phyloP scores from a whole-genome alignment of 352 stramenopile genomes.

The Phytophthora gonapodyides region DNA sequence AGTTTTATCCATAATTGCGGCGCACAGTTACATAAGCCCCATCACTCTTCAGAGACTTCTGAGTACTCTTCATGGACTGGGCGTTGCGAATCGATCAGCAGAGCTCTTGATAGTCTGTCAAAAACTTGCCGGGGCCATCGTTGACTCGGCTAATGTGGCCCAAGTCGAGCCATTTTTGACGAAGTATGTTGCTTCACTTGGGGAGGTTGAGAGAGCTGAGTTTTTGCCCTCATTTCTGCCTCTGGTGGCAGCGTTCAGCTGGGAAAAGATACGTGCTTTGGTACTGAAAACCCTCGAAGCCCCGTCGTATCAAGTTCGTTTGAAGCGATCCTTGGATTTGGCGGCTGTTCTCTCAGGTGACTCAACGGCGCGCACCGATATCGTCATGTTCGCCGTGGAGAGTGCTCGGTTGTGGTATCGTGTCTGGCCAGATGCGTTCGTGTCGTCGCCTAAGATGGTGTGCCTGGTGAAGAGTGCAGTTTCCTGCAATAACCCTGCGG shows the following conservation, averaged over 20 bases:
- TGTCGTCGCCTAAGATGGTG: too few species aligned
- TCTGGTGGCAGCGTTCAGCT: constrained; percentile 14
- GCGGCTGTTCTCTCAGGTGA: not conserved
- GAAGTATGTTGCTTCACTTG: constrained; percentile 17
- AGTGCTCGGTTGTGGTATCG: too few species aligned
- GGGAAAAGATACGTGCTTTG: not conserved
- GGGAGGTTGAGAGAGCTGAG: constrained; percentile 9
- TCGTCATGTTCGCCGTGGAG: too few species aligned
- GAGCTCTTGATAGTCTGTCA: constrained; percentile 5
- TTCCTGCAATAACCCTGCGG: too few species aligned
- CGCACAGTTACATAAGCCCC: not conserved
- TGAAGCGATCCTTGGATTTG: constrained; percentile 13
- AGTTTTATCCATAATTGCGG: constrained; percentile 1
- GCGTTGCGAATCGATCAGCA: not conserved
- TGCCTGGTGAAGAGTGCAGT: too few species aligned
- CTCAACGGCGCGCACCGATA: too few species aligned
- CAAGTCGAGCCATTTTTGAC: constrained; percentile 14
- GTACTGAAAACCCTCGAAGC: constrained; percentile 7
- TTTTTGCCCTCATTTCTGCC: constrained; percentile 4
- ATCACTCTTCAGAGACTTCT: constrained; percentile 7
- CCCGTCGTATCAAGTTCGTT: not conserved
- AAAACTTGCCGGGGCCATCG: constrained; percentile 6
- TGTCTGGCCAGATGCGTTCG: too few species aligned
- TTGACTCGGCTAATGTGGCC: not conserved
- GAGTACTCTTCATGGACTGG: not conserved